Conservation (phyloP, 306 rosid species). For the Albizia julibrissin region DNA sequence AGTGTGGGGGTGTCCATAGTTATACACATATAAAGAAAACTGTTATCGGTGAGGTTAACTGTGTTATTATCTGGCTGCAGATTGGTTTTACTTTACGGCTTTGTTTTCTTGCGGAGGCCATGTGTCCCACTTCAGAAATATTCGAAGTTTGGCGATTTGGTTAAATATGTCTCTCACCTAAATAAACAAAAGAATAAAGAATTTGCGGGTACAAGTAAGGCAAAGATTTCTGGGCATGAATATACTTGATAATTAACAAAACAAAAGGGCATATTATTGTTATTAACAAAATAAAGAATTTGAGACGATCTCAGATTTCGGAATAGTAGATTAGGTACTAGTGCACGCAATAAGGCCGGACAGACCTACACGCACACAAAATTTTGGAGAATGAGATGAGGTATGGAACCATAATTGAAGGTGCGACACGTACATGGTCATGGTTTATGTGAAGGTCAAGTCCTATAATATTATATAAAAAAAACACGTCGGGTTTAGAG, state of each 20-base stretch:
- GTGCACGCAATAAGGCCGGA: background rate
- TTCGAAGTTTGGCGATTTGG: background rate
- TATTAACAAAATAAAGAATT: background rate
- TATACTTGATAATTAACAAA: background rate
- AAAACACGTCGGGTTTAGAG: background rate
- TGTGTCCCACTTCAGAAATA: background rate
- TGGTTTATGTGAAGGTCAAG: background rate
- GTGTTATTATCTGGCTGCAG: background rate
- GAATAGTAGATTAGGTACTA: too few relatives aligned
- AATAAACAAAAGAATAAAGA: background rate
- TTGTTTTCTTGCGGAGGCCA: background rate
- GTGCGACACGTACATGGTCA: background rate
- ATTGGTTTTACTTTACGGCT: background rate
- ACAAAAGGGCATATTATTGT: background rate
- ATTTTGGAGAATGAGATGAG: background rate
- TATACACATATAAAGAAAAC: too few relatives aligned
- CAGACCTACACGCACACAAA: too few relatives aligned
- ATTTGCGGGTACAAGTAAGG: background rate
- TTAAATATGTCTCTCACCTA: background rate
- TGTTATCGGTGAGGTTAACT: background rate
- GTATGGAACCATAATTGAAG: background rate
- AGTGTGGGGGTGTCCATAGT: too few relatives aligned
- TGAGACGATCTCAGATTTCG: background rate
- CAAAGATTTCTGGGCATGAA: background rate
- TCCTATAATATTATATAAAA: background rate